Conservation (phyloP, 2,329 filamentous ascomycete genomes). For the Aspergillus sp. region DNA sequence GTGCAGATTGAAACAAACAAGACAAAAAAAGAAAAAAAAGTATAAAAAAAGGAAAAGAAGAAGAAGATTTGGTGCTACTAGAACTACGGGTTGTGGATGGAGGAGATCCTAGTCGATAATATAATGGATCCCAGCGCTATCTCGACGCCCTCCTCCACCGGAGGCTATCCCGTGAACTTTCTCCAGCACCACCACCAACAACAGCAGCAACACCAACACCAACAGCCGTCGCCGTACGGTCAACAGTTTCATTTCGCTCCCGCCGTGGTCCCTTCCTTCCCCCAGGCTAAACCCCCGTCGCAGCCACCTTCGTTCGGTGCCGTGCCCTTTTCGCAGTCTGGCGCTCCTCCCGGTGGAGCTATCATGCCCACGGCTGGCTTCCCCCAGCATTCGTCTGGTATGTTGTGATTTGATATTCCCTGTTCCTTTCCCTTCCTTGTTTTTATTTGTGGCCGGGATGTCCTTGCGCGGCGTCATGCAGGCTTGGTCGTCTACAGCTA, state of each 20-base stretch:
- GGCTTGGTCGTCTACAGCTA: no score
- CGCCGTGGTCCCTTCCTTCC: constrained; percentile 22
- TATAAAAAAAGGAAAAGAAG: neutral
- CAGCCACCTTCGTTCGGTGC: constrained; percentile 28
- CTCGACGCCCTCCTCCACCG: constrained; percentile 10
- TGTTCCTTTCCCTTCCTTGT: constrained; percentile 8
- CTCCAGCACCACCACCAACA: constrained; percentile 10
- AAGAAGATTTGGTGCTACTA: neutral
- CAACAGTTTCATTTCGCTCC: constrained; percentile 30
- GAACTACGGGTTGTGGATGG: no score
- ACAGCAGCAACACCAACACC: constrained; percentile 3
- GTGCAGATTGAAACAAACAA: neutral
- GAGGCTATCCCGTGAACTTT: constrained; percentile 14
- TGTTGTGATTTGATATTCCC: constrained; percentile 9
- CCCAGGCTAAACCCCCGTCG: constrained; percentile 25
- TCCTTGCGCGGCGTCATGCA: no score
- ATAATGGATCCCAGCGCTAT: constrained; percentile 26
- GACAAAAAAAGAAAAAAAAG: constrained; percentile 1
- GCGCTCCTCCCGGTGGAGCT: constrained; percentile 25
- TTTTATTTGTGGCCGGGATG: constrained; percentile 3
- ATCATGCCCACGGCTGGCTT: constrained; percentile 29
- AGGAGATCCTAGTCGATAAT: neutral
- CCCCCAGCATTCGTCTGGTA: constrained; percentile 29
- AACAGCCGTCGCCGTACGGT: constrained; percentile 19
- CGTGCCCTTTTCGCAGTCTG: constrained; percentile 26